phyloP scores from a whole-genome alignment of 106 monocot genomes.

The Allium sativum region DNA sequence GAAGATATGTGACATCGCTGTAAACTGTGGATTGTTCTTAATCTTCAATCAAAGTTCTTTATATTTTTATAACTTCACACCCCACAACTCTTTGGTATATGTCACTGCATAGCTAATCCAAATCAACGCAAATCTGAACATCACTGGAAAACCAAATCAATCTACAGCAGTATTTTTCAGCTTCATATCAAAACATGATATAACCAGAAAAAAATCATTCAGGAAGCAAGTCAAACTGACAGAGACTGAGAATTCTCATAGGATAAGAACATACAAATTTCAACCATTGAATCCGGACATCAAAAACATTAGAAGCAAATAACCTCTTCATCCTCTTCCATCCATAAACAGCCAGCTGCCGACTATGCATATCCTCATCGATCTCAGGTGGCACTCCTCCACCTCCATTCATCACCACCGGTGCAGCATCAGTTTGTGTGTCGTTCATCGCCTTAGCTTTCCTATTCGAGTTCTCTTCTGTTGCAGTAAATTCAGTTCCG shows the following conservation, averaged over 20 bases:
- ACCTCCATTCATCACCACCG: constrained; percentile 14
- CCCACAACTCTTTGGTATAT: no score
- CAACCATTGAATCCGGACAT: constrained; percentile 63
- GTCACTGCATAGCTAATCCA: no score
- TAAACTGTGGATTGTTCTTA: no score
- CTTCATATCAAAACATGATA: no score
- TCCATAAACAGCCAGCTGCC: constrained; percentile 85
- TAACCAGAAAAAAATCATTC: no score
- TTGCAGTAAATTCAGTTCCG: constrained; percentile 22
- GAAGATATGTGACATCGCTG: no score
- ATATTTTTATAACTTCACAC: no score
- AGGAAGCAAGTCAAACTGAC: neutral
- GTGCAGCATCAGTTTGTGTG: constrained; percentile 24
- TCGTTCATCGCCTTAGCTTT: constrained; percentile 17
- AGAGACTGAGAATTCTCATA: neutral
- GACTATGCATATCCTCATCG: constrained; percentile 77
- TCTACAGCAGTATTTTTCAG: no score
- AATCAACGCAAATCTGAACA: no score
- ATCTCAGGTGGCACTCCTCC: constrained; percentile 30
- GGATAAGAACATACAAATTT: constrained; percentile 38
- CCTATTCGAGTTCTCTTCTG: constrained; percentile 12
- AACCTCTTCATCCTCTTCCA: constrained; percentile 72
- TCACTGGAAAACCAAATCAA: no score
- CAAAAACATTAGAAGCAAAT: constrained; percentile 56
- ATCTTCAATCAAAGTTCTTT: no score